Evolutionary conservation across 2,329 filamentous ascomycete genomes (phyloP).

Genomic region (Fusarium coicis): DNA sequence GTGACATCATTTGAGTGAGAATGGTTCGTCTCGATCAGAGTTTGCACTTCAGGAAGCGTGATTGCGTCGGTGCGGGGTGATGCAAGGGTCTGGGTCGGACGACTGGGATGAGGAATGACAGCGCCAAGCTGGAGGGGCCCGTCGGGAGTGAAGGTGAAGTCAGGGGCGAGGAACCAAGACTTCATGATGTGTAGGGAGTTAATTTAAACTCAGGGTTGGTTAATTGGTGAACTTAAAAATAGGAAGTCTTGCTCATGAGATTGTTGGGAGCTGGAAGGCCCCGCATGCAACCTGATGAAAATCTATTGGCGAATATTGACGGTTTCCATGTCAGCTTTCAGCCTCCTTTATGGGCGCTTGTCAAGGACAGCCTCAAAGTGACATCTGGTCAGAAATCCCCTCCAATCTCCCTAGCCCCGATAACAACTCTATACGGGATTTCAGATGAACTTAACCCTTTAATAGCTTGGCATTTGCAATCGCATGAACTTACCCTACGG

Average conservation of each 20-base stretch:
- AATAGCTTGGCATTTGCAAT: background rate
- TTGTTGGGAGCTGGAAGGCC: rapidly evolving
- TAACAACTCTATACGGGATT: background rate
- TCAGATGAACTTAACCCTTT: background rate
- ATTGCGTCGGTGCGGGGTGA: background rate
- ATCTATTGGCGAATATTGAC: rapidly evolving
- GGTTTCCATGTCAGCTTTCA: rapidly evolving
- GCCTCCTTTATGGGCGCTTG: rapidly evolving
- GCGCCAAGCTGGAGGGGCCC: background rate
- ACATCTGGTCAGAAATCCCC: rapidly evolving
- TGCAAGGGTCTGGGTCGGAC: background rate
- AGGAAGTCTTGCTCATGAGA: rapidly evolving
- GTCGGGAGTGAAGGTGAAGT: background rate
- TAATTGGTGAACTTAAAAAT: rapidly evolving
- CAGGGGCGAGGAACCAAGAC: background rate
- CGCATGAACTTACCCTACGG: background rate
- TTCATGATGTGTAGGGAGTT: rapidly evolving
- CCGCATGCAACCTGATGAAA: rapidly evolving
- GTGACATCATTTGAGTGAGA: background rate
- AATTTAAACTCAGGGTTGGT: rapidly evolving
- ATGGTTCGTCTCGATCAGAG: background rate
- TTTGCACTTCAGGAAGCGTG: background rate
- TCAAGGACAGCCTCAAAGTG: rapidly evolving
- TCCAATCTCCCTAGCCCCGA: background rate
- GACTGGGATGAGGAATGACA: background rate